Percentiles rank a stretch among this genome's conserved stretches.
Evolutionary conservation across 1,139 yeast genomes (phyloP).

Genomic region (Candida sanyaensis): DNA sequence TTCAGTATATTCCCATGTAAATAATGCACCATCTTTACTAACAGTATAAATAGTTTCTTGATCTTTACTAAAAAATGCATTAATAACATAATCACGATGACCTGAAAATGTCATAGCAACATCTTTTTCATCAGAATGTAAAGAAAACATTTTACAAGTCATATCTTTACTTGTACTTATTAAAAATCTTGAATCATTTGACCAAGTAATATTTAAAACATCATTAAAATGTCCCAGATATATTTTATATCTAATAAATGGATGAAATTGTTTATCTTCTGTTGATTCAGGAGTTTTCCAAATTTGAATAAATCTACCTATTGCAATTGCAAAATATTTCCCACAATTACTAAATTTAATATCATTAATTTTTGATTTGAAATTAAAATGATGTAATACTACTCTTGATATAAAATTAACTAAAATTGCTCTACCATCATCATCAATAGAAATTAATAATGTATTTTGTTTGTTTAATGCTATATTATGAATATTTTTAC

Average conservation of each 20-base stretch:
- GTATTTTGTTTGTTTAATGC: constrained; percentile 86
- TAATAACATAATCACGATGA: constrained; percentile 84
- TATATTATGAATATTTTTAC: constrained; percentile 76
- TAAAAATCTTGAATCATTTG: constrained; percentile 84
- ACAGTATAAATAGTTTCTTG: constrained; percentile 91
- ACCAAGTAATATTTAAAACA: constrained; percentile 81
- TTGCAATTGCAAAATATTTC: constrained; percentile 79
- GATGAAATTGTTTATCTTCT: constrained; percentile 88
- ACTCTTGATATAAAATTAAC: constrained; percentile 83
- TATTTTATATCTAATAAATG: constrained; percentile 85
- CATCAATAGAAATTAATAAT: constrained; percentile 81
- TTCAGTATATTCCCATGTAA: constrained; percentile 83
- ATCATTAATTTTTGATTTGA: constrained; percentile 74
- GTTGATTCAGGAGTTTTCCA: constrained; percentile 88
- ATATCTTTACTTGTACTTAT: constrained; percentile 87
- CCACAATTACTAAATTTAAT: constrained; percentile 91
- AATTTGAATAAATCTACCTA: constrained; percentile 81
- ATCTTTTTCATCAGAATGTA: constrained; percentile 69
- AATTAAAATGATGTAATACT: constrained; percentile 94
- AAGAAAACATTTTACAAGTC: constrained; percentile 84
- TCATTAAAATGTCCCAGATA: constrained; percentile 94
- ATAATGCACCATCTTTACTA: constrained; percentile 92
- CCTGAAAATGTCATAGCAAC: constrained; percentile 91
- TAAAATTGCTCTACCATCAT: constrained; percentile 89
- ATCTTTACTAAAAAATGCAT: constrained; percentile 80